Conservation (phyloP, 148 eudicot genomes). For the Euryodendron excelsum region DNA sequence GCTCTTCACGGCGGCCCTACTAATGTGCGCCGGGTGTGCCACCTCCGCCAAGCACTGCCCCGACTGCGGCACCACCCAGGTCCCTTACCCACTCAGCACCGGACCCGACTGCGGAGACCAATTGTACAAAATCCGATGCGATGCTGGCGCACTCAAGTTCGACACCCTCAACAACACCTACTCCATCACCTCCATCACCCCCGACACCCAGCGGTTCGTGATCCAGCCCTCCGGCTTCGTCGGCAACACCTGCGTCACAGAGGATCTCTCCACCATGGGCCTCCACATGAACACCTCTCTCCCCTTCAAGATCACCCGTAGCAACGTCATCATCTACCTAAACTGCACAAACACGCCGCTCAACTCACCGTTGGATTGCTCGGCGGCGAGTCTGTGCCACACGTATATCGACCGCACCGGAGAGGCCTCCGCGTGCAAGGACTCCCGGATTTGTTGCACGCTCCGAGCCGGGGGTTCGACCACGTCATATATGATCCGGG, state of each 20-base stretch:
- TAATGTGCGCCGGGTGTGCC: constrained; percentile 23
- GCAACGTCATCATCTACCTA: constrained; percentile 81
- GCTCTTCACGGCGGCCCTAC: constrained; percentile 32
- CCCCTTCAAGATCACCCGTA: constrained; percentile 84
- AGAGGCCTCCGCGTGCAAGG: constrained; percentile 38
- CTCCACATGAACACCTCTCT: constrained; percentile 54
- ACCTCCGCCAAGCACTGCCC: constrained; percentile 47
- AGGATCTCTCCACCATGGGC: constrained; percentile 58
- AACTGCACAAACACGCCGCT: constrained; percentile 54
- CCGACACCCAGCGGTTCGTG: constrained; percentile 51
- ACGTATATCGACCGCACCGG: constrained; percentile 47
- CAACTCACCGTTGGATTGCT: constrained; percentile 70
- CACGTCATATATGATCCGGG: constrained; percentile 49
- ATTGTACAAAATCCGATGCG: constrained; percentile 61
- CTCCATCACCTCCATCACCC: constrained; percentile 52
- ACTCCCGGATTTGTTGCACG: constrained; percentile 58
- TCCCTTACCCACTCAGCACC: constrained; percentile 91
- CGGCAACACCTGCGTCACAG: constrained; percentile 63
- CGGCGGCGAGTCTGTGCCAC: constrained; percentile 68
- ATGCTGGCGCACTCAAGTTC: constrained; percentile 41
- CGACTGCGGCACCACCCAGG: constrained; percentile 54
- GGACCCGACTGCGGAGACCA: constrained; percentile 70
- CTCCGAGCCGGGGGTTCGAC: constrained; percentile 74
- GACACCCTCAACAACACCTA: constrained; percentile 75
- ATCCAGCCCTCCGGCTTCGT: constrained; percentile 57